phyloP scores from a whole-genome alignment of 106 monocot genomes.

The Dendrobium nobile region DNA sequence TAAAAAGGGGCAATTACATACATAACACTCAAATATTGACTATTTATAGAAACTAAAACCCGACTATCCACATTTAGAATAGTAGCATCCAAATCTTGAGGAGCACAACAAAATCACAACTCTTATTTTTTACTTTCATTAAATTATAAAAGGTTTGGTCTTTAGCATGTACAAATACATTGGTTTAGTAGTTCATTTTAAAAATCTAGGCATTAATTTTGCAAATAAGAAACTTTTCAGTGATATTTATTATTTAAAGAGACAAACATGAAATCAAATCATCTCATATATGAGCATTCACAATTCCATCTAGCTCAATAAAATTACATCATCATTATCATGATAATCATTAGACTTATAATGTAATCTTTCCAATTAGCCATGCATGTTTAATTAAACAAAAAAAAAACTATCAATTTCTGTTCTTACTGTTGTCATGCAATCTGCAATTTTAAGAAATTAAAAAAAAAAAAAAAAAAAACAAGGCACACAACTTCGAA shows the following conservation, averaged over 20 bases:
- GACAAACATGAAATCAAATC: not conserved
- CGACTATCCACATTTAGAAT: not conserved
- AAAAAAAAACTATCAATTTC: not conserved
- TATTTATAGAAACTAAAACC: too few species aligned
- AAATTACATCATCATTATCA: not conserved
- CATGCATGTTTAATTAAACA: not conserved
- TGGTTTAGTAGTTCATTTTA: too few species aligned
- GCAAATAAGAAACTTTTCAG: too few species aligned
- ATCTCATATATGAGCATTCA: not conserved
- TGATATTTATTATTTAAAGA: not conserved
- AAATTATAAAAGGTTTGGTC: too few species aligned
- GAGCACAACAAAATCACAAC: too few species aligned
- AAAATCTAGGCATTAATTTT: too few species aligned
- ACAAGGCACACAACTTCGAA: not conserved
- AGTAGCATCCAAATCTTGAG: not conserved
- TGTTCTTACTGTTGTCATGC: not conserved
- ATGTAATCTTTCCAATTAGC: not conserved
- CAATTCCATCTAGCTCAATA: not conserved
- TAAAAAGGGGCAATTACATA: not conserved
- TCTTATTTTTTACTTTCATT: too few species aligned
- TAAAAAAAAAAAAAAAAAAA: not conserved
- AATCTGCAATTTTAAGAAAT: not conserved
- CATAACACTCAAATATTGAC: too few species aligned
- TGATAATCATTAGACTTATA: not conserved
- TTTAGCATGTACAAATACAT: too few species aligned